Evolutionary conservation across 2,329 filamentous ascomycete species (phyloP), one percentile per base, ranked within the genome.

Genomic region (Epicoccum nigrum): DNA sequence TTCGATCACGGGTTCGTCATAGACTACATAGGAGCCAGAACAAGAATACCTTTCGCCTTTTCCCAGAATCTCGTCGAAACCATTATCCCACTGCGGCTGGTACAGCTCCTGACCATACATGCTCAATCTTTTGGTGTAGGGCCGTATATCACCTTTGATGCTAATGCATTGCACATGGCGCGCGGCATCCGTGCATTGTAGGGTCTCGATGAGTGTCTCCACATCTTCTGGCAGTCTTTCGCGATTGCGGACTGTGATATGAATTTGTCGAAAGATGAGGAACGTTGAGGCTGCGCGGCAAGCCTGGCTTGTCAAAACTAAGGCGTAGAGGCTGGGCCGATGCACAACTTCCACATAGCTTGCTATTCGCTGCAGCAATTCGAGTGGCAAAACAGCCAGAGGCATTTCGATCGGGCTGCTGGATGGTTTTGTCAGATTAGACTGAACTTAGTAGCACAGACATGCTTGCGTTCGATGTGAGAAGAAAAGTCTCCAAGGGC

Each of bases 1-100:
- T 46, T 60, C 27, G 37, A 61, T 61, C 31, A 63, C 56, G 16
- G 27, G 20, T 49, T 63, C 48, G 37, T 59, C 56, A 44, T 61
- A 55, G n/a, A 59, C 54, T 11, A 58, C 45, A 51, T 60, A 44
- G 37, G 13, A 17, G 27, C 37, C 17, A 34, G 4, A 4, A 27
- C 41, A 45, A 40, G 17, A 5, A 0, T 19, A 32, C 16, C 23
- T 42, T 15, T 55, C 56, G 19, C 54, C 53, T 20, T 58, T 51
- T 7, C 9, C 35, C 40, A 63, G 50, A 35, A 63, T 58, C 35
- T 63, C 45, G 17, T 45, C 41, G 39, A 61, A 54, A 28, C 58
- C 55, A 40, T 16, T 17, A 3, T 16, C 2, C 28, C 7, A 20
- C 39, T 34, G 16, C 12, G 12, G 12, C 5, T 11, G 11, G 13